These are phyloP conservation scores for Penicillium paradoxum DNA, from an alignment of 495 filamentous ascomycete species.

Conservation along the genomic window DNA sequence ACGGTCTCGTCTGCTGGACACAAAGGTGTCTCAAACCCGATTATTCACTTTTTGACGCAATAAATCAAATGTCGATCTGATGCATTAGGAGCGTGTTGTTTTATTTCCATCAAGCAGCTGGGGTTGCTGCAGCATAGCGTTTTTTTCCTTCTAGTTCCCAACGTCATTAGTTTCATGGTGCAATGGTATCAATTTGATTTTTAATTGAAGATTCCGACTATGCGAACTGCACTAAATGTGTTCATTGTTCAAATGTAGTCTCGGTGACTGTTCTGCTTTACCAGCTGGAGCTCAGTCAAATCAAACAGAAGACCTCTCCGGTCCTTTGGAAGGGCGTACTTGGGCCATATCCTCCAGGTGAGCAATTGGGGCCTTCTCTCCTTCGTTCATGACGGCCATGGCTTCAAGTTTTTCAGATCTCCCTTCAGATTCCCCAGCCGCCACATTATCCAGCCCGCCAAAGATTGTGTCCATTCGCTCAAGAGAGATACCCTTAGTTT, in stretches of 20 bases:
- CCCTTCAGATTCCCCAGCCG: slow-evolving; percentile 25
- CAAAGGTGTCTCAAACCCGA: background rate
- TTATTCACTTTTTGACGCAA: background rate
- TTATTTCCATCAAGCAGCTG: slow-evolving; percentile 4
- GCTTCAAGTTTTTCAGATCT: slow-evolving; percentile 15
- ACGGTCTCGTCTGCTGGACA: background rate
- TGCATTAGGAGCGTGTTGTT: background rate
- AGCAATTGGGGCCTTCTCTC: slow-evolving; percentile 2
- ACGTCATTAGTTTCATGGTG: background rate
- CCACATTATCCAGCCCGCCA: slow-evolving; percentile 31
- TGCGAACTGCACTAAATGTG: background rate
- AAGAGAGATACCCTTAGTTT: slow-evolving; percentile 21
- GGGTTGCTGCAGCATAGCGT: slow-evolving; percentile 8
- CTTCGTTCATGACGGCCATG: slow-evolving; percentile 14
- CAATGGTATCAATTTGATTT: slow-evolving; percentile 1
- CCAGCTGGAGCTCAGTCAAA: background rate
- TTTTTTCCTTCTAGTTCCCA: background rate
- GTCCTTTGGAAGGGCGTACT: background rate
- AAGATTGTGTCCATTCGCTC: slow-evolving; percentile 39
- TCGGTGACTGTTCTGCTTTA: background rate
- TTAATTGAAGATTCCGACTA: background rate
- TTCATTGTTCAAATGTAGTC: background rate
- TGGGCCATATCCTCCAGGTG: slow-evolving; percentile 5
- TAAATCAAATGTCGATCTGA: background rate
- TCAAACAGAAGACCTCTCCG: slow-evolving; percentile 5